phyloP scores from a whole-genome alignment of 2,329 filamentous ascomycete genomes.

The Fusarium mundagurra region DNA sequence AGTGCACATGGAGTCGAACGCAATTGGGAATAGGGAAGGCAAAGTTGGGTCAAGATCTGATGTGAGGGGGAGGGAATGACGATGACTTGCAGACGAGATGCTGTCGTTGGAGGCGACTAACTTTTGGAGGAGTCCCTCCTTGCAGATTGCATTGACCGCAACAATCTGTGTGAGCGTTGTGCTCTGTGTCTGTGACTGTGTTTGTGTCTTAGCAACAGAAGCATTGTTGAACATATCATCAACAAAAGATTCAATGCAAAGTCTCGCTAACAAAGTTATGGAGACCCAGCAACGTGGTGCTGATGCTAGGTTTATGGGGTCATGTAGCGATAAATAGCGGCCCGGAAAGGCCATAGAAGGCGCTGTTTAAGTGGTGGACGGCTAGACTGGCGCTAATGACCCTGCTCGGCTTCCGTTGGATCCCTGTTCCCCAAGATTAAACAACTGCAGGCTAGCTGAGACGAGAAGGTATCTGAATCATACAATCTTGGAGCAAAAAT shows the following conservation, averaged over 20 bases:
- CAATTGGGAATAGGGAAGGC: slow-evolving; percentile 15
- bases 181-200: neutral
- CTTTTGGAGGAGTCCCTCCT: neutral
- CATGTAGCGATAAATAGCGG: slow-evolving; percentile 12
- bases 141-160: neutral
- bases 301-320: slow-evolving; percentile 9
- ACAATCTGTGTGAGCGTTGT: neutral
- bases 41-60: slow-evolving; percentile 24
- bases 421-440: slow-evolving; percentile 47
- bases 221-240: neutral
- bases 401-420: slow-evolving; percentile 36
- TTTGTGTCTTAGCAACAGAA: neutral
- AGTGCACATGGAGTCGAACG: slow-evolving; percentile 37
- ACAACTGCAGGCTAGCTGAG: slow-evolving; percentile 23
- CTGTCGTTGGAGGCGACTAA: neutral
- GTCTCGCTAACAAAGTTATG: neutral
- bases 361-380: slow-evolving; percentile 27
- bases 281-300: slow-evolving; percentile 18
- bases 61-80: slow-evolving; percentile 27
- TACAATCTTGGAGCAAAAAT: slow-evolving; percentile 4
- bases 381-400: slow-evolving; percentile 23
- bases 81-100: slow-evolving; percentile 16
- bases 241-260: neutral
- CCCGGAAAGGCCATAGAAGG: slow-evolving; percentile 2
- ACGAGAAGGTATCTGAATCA: slow-evolving; percentile 23